Evolutionary conservation across 306 rosid genomes (phyloP).

Genomic region (Gastrolobium bilobum): DNA sequence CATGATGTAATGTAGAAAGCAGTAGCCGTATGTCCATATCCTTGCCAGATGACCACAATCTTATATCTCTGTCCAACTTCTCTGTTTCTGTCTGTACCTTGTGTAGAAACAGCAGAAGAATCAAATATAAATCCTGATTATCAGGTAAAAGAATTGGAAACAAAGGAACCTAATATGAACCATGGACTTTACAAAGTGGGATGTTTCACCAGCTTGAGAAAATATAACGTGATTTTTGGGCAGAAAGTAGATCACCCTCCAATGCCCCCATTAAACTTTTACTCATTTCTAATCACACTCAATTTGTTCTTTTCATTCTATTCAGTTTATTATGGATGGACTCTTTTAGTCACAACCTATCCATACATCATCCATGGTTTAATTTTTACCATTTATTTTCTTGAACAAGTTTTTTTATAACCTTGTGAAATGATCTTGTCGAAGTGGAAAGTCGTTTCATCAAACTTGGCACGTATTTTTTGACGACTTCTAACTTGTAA

Average conservation of each 20-base stretch:
- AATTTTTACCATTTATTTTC: neutral
- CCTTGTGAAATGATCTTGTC: neutral
- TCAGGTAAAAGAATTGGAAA: conserved; percentile 15
- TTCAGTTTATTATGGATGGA: conserved; percentile 7
- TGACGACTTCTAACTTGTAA: neutral
- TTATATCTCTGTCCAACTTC: conserved; percentile 70
- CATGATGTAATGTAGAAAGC: conserved; percentile 83
- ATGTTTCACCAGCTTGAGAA: conserved; percentile 20
- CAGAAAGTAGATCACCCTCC: neutral
- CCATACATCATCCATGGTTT: conserved; percentile 9
- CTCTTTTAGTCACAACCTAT: neutral
- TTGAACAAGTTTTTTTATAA: neutral
- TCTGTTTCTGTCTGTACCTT: conserved; percentile 65
- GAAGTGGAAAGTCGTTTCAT: neutral
- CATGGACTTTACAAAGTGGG: neutral
- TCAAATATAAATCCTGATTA: conserved; percentile 22
- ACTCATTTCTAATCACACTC: conserved; percentile 4
- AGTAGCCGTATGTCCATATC: conserved; percentile 82
- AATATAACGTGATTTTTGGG: neutral
- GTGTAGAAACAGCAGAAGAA: conserved; percentile 33
- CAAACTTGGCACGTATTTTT: neutral
- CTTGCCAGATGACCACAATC: conserved; percentile 87
- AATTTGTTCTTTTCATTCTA: neutral
- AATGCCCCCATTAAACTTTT: neutral
- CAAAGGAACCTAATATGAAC: neutral